Percentiles rank a stretch among this genome's conserved stretches.
Conservation (phyloP, 75 land plant species). For the Picea sitchensis region DNA sequence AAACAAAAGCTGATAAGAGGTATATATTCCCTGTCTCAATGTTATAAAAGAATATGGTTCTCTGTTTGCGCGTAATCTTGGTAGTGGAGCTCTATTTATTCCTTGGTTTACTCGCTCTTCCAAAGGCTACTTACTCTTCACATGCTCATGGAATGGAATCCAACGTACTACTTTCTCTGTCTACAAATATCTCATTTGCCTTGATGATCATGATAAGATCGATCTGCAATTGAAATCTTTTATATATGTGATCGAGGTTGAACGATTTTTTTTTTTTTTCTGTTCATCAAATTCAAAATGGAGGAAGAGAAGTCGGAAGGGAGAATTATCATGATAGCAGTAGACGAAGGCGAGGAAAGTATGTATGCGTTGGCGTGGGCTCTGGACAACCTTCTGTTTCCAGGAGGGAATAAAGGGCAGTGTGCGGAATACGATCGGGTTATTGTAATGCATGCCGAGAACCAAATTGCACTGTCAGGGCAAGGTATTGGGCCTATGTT, state of each 20-base stretch:
- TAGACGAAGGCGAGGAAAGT: conserved; percentile 37
- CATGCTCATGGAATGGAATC: not conserved
- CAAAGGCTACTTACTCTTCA: not conserved
- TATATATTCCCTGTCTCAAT: not conserved
- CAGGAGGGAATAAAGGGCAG: not conserved
- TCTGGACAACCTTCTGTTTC: conserved; percentile 13
- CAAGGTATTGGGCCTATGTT: not conserved
- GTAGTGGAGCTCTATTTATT: not conserved
- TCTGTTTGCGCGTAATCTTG: not conserved
- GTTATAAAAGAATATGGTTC: too few relatives aligned
- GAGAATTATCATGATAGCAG: conserved; percentile 29
- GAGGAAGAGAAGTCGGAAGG: not conserved
- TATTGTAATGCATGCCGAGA: conserved; percentile 7
- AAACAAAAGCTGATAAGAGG: not conserved
- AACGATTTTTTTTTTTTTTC: not conserved
- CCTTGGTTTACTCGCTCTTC: not conserved
- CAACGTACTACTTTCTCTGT: not conserved
- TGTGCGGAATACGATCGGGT: not conserved
- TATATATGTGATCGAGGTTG: not conserved
- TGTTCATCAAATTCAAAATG: not conserved
- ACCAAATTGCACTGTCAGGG: not conserved
- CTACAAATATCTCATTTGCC: not conserved
- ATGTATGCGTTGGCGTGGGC: conserved; percentile 31
- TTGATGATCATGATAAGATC: not conserved
- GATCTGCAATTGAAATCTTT: not conserved